These are phyloP conservation scores for Penicillium sp. DNA, from an alignment of 2,329 filamentous ascomycete genomes.

Conservation along the genomic window DNA sequence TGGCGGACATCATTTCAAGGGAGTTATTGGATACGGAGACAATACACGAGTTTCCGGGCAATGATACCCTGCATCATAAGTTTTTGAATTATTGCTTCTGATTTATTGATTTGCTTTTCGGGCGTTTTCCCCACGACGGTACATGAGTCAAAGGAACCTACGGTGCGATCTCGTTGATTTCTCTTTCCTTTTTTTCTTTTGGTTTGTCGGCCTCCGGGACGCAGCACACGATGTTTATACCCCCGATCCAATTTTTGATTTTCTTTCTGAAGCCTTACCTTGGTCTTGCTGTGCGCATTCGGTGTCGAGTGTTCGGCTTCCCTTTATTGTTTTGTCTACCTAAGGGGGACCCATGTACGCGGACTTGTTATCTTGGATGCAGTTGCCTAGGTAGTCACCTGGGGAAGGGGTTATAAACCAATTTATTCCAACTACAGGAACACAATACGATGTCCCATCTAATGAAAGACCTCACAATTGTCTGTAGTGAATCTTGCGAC, in stretches of 20 bases:
- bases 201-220: constrained; percentile 13
- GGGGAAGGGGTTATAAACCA: constrained; percentile 8
- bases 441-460: constrained; percentile 12
- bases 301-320: constrained; percentile 15
- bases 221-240: constrained; percentile 24
- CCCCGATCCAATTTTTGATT: constrained; percentile 14
- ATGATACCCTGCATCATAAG: constrained; percentile 39
- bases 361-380: constrained; percentile 1
- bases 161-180: constrained; percentile 16
- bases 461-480: background rate
- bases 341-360: constrained; percentile 8
- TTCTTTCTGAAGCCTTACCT: constrained; percentile 1
- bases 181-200: constrained; percentile 9
- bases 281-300: constrained; percentile 9
- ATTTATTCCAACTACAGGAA: constrained; percentile 8
- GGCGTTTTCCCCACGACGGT: constrained; percentile 26
- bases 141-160: constrained; percentile 22
- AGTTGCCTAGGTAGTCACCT: constrained; percentile 2
- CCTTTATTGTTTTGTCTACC: constrained; percentile 3
- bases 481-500: too few species aligned
- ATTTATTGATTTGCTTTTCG: constrained; percentile 9
- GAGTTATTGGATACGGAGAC: constrained; percentile 38
- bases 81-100: constrained; percentile 11
- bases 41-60: constrained; percentile 44
- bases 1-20: constrained; percentile 16